These are phyloP conservation scores for Fraxinus floribunda DNA, from an alignment of 305 asterid genomes.

Conservation along the genomic window DNA sequence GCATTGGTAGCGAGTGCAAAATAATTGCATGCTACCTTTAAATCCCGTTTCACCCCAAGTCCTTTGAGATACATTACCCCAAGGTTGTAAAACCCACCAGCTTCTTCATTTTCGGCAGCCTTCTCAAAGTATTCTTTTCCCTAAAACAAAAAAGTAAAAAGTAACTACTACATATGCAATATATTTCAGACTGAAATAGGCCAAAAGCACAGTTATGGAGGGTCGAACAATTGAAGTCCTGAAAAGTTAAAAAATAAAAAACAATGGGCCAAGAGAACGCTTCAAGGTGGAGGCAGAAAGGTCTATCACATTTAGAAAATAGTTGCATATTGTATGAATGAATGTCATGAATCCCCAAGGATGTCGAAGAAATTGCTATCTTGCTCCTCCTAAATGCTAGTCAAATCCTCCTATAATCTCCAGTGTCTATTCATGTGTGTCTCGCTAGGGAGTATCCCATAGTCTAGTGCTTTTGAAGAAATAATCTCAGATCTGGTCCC, in stretches of 20 bases:
- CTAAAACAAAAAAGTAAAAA: slow-evolving; percentile 42
- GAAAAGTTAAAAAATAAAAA: not conserved
- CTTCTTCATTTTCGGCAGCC: slow-evolving; percentile 77
- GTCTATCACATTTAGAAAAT: not conserved
- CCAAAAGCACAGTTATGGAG: not conserved
- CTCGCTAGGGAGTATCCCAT: not conserved
- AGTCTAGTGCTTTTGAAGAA: not conserved
- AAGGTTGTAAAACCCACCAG: slow-evolving; percentile 76
- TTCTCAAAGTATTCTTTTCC: slow-evolving; percentile 86
- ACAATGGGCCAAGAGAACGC: not conserved
- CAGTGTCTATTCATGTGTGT: not conserved
- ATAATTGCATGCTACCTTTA: slow-evolving; percentile 66
- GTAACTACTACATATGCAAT: slow-evolving; percentile 6
- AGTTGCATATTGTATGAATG: not conserved
- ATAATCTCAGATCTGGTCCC: not conserved
- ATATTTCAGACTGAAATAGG: slow-evolving; percentile 2
- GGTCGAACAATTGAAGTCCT: not conserved
- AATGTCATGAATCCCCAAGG: not conserved
- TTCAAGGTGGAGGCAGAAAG: not conserved
- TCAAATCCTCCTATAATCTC: not conserved
- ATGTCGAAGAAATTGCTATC: not conserved
- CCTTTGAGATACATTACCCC: slow-evolving; percentile 90
- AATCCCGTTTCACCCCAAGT: slow-evolving; percentile 88
- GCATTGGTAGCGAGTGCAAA: slow-evolving; percentile 57
- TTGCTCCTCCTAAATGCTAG: not conserved